phyloP scores from a whole-genome alignment of 176 grass and related monocot species.

The Coix lacrymajobi region DNA sequence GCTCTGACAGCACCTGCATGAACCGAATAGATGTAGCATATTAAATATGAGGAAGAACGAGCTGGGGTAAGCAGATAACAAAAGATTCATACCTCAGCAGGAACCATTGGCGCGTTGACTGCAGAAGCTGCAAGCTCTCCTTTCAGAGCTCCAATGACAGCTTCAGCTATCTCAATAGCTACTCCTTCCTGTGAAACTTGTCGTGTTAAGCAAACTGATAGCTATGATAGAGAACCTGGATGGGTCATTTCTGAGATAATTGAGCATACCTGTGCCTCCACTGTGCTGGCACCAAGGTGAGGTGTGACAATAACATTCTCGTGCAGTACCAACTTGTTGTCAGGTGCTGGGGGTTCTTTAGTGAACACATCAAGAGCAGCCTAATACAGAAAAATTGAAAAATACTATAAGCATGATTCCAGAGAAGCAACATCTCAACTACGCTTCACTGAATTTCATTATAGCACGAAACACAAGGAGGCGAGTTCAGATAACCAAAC shows the following conservation, averaged over 20 bases:
- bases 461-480: not conserved
- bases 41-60: not conserved
- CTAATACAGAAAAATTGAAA: constrained; percentile 11
- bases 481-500: not conserved
- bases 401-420: not conserved
- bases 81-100: constrained; percentile 53
- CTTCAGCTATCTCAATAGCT: constrained; percentile 94
- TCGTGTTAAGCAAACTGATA: constrained; percentile 8
- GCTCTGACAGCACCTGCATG: constrained; percentile 72
- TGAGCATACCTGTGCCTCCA: constrained; percentile 77
- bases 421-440: not conserved
- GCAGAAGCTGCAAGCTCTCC: constrained; percentile 88
- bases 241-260: not conserved
- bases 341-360: constrained; percentile 64
- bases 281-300: constrained; percentile 86
- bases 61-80: not conserved
- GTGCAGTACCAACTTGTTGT: constrained; percentile 74
- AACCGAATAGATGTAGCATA: not conserved
- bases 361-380: constrained; percentile 95
- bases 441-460: not conserved
- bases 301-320: constrained; percentile 92
- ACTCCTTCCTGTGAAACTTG: constrained; percentile 68
- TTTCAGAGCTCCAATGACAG: constrained; percentile 88
- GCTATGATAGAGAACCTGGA: not conserved
- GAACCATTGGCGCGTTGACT: constrained; percentile 88